phyloP scores from a whole-genome alignment of 768 basidiomycete genomes.

The Rhizopogon vulgaris region DNA sequence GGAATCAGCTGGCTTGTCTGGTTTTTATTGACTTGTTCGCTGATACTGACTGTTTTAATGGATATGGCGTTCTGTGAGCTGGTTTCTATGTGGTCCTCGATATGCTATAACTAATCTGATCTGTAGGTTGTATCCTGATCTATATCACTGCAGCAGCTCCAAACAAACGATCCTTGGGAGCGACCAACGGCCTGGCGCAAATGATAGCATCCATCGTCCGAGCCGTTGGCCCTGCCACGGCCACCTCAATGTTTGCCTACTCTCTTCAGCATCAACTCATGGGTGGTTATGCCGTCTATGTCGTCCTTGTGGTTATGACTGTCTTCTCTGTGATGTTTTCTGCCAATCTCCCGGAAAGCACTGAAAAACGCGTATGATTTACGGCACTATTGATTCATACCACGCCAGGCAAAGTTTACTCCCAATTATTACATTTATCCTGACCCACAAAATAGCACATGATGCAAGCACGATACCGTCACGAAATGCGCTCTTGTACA shows the following conservation, averaged over 20 bases:
- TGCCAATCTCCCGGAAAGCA: slow-evolving; percentile 14
- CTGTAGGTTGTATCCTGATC: slow-evolving; percentile 60
- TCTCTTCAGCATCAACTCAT: slow-evolving; percentile 28
- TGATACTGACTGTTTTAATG: slow-evolving; percentile 14
- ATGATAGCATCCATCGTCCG: slow-evolving; percentile 24
- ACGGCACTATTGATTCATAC: background rate
- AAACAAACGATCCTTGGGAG: slow-evolving; percentile 59
- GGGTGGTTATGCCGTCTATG: slow-evolving; percentile 32
- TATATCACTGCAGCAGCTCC: slow-evolving; percentile 63
- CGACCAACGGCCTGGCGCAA: slow-evolving; percentile 51
- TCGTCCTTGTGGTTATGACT: slow-evolving; percentile 13
- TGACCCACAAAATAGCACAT: background rate
- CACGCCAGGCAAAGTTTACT: background rate
- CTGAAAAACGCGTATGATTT: background rate
- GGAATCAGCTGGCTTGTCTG: slow-evolving; percentile 21
- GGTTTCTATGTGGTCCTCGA: background rate
- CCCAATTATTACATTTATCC: background rate
- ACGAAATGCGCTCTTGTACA: background rate
- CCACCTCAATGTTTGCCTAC: slow-evolving; percentile 32
- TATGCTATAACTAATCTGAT: background rate
- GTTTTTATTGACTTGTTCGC: slow-evolving; percentile 20
- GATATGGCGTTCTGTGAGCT: slow-evolving; percentile 29
- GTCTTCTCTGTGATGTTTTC: slow-evolving; percentile 14
- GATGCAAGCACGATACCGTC: background rate
- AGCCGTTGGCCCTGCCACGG: slow-evolving; percentile 27